Evolutionary conservation across 1,284 basidiomycete species (phyloP).

Genomic region (Ganoderma meredithae): DNA sequence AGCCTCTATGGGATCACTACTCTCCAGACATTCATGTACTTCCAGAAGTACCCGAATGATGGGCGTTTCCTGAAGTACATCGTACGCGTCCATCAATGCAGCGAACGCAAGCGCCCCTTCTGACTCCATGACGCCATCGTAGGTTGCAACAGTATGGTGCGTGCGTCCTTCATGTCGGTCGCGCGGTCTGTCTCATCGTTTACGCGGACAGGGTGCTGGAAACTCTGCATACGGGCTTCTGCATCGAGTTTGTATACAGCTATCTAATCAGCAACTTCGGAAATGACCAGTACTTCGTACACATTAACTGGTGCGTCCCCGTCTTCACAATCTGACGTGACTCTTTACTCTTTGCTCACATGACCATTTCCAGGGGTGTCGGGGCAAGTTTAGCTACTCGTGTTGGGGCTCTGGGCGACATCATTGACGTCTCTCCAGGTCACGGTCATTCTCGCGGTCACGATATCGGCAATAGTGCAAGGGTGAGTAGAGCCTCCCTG

Average conservation of each 20-base stretch:
- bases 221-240: slow-evolving; percentile 31
- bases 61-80: slow-evolving; percentile 20
- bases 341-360: background rate
- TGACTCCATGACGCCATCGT: background rate
- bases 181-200: background rate
- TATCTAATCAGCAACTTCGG: slow-evolving; percentile 28
- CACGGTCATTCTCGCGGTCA: slow-evolving; percentile 23
- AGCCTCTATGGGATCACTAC: slow-evolving; percentile 33
- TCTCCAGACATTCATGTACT: slow-evolving; percentile 34
- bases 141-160: slow-evolving; percentile 32
- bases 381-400: slow-evolving; percentile 16
- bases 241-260: slow-evolving; percentile 29
- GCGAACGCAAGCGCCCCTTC: background rate
- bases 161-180: slow-evolving; percentile 15
- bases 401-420: background rate
- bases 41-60: slow-evolving; percentile 32
- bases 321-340: background rate
- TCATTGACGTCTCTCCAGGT: slow-evolving; percentile 8
- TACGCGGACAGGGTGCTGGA: slow-evolving; percentile 25
- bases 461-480: slow-evolving; percentile 28
- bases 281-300: slow-evolving; percentile 18
- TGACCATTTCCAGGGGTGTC: slow-evolving; percentile 18
- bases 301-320: slow-evolving; percentile 23
- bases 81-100: slow-evolving; percentile 16
- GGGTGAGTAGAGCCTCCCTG: slow-evolving; percentile 8